Evolutionary conservation across 176 grass and related monocot species (phyloP).

Genomic region (Otatea glauca): DNA sequence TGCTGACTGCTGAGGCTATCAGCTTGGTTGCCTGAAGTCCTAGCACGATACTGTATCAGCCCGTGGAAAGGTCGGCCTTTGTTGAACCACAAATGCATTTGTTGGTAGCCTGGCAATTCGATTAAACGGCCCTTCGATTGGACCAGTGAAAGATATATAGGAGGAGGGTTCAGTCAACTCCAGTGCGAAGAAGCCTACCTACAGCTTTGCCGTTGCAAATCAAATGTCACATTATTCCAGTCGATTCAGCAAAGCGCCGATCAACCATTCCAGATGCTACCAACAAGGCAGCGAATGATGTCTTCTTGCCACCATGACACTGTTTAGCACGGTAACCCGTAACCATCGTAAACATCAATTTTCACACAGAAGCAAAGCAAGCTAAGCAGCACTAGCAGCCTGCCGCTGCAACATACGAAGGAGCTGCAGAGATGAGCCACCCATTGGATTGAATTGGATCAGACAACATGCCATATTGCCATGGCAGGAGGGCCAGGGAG

Average conservation of each 20-base stretch:
- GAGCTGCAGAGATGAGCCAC: not conserved
- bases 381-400: not conserved
- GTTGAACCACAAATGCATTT: not conserved
- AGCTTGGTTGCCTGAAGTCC: too few relatives aligned
- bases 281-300: not conserved
- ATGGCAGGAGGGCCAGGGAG: not conserved
- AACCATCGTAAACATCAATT: not conserved
- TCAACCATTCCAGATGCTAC: not conserved
- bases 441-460: not conserved
- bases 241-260: not conserved
- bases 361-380: not conserved
- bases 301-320: not conserved
- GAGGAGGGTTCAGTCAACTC: not conserved
- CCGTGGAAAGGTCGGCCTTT: not conserved
- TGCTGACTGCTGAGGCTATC: too few relatives aligned
- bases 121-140: not conserved
- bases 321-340: not conserved
- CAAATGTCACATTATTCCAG: not conserved
- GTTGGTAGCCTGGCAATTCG: not conserved
- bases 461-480: constrained; percentile 15
- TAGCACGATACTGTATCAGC: not conserved
- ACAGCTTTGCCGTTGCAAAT: not conserved
- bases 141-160: not conserved
- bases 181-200: not conserved
- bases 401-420: not conserved